Base-by-base conservation (phyloP, 2,329 filamentous ascomycete genomes). In the Colletotrichum sp. region DNA sequence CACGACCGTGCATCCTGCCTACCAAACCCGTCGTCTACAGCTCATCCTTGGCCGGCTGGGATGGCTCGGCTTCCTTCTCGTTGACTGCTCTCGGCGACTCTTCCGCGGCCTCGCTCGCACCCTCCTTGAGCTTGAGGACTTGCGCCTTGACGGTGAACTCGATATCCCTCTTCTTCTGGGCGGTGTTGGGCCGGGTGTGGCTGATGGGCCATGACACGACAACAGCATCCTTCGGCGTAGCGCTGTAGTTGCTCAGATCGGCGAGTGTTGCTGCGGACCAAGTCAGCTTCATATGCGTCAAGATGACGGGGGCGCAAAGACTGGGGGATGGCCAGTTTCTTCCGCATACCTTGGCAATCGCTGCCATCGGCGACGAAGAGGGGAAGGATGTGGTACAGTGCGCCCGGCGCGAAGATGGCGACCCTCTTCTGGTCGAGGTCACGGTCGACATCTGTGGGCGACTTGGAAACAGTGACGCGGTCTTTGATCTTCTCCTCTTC, bases 381-480 rank as follows among this genome's bases (percentile, higher is more conserved):
- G 34, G 85, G 85, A 55, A 86, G 62, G 16, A 85, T 81, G 55
- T 84, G 83, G 71, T 87, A 86, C 15, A 86, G 80, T 2, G 85
- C 84, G 0, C 83, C 85, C 0, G 84, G 84, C 15, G 85, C 83
- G 73, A 87, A 87, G 64, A 86, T 84, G 34, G 86, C 81, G 9
- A 84, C 79, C 33, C 67, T 31, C 72, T 83, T 78, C 24, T 78
- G 76, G 29, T 78, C 76, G 9, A 69, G 69, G 7, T 58, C 36
- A 73, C 81, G 71, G 73, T 82, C 67, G 62, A 80, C 75, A 73
- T 80, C 68, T 73, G 78, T 76, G 67, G 77, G 77, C 38, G 76
- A 57, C 74, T 64, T 38, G 34, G 75, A 66, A 16, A 75, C 66
- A 15, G 13, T 75, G 21, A 83, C 82, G 2, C 80, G 86, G 16